These are phyloP conservation scores for Fusarium praegraminearum DNA, from an alignment of 2,329 filamentous ascomycete species.

Conservation along the genomic window DNA sequence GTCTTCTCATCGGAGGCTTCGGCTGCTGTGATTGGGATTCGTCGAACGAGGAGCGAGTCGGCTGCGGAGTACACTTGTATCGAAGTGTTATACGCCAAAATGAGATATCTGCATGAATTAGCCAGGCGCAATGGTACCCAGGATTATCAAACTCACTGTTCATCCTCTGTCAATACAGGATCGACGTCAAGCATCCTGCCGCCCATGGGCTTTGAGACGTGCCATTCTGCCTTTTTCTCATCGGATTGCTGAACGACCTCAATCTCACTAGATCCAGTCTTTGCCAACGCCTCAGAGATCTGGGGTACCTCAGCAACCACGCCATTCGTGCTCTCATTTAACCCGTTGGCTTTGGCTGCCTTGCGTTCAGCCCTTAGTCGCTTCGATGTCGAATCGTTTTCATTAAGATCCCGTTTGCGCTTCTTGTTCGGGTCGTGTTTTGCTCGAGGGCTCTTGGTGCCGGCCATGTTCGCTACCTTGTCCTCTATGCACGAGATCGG, in stretches of 20 bases:
- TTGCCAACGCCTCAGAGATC: constrained; percentile 27
- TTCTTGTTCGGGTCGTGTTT: constrained; percentile 58
- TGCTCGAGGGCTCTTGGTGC: constrained; percentile 49
- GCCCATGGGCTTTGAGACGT: constrained; percentile 72
- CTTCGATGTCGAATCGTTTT: constrained; percentile 57
- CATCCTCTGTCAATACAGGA: constrained; percentile 70
- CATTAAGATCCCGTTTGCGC: constrained; percentile 60
- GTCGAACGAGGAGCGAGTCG: constrained; percentile 83
- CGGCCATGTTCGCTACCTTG: constrained; percentile 51
- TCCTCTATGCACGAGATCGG: constrained; percentile 14
- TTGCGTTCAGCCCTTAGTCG: constrained; percentile 54
- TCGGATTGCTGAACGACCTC: constrained; percentile 48
- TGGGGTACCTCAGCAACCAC: constrained; percentile 34
- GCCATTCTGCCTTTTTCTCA: constrained; percentile 62
- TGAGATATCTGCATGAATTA: constrained; percentile 69
- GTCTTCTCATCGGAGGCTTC: constrained; percentile 46
- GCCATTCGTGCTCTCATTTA: constrained; percentile 20
- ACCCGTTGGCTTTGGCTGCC: constrained; percentile 47
- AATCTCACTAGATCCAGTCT: constrained; percentile 39
- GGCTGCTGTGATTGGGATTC: constrained; percentile 66
- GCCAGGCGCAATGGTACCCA: not conserved
- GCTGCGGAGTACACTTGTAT: constrained; percentile 84
- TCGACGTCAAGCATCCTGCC: constrained; percentile 74
- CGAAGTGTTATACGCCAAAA: constrained; percentile 79
- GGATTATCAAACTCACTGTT: constrained; percentile 62